Evolutionary conservation across 2,329 filamentous ascomycete species (phyloP).

Genomic region (Colletotrichum somersetense): DNA sequence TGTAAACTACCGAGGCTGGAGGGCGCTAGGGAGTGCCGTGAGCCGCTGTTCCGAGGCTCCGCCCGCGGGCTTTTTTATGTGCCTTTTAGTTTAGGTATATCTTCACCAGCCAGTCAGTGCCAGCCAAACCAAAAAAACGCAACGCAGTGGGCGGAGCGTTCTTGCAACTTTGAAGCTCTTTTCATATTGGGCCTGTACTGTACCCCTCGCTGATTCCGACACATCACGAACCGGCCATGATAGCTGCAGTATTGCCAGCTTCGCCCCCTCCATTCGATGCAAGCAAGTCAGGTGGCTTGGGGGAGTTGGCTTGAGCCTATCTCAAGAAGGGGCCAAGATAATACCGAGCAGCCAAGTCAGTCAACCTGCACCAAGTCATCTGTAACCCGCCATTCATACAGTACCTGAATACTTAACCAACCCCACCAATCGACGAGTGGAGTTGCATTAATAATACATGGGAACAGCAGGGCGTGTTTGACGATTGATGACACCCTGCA

Average conservation of each 20-base stretch:
- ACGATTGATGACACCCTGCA: background rate
- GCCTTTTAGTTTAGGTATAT: no score
- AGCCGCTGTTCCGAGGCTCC: conserved; percentile 20
- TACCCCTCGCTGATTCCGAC: background rate
- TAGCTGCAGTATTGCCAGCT: background rate
- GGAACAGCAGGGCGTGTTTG: background rate
- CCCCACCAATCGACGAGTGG: background rate
- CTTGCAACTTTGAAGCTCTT: background rate
- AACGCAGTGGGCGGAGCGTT: background rate
- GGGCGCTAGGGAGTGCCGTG: conserved; percentile 1
- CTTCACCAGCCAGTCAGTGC: background rate
- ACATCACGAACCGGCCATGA: background rate
- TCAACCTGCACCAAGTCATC: background rate
- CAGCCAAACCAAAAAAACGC: no score
- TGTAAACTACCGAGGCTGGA: conserved; percentile 20
- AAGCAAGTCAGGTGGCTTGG: background rate
- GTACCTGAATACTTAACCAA: background rate
- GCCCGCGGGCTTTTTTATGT: background rate
- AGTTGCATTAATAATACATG: background rate
- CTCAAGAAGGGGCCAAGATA: background rate
- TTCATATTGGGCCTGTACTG: background rate
- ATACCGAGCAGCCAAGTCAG: background rate
- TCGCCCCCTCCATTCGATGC: background rate
- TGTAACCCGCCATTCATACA: background rate
- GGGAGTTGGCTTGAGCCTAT: background rate